Evolutionary conservation across 139 green algal species (phyloP).

Genomic region (Auxenochlorella protothecoides): DNA sequence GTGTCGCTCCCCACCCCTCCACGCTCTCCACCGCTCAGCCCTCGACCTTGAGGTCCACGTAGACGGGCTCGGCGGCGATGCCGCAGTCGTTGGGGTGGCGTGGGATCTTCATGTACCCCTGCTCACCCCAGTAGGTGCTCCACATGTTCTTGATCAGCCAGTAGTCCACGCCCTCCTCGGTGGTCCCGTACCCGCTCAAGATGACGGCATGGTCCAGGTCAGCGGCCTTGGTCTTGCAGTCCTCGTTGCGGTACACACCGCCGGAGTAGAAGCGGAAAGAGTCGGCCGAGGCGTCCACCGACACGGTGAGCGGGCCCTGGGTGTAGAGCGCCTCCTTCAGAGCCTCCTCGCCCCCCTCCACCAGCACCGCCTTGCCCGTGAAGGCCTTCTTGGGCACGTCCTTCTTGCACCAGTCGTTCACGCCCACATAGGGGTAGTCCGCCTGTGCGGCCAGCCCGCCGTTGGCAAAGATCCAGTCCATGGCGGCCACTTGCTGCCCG

Average conservation of each 20-base stretch:
- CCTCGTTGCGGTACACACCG: slow-evolving; percentile 26
- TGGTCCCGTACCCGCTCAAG: slow-evolving; percentile 27
- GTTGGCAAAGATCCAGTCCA: slow-evolving; percentile 27
- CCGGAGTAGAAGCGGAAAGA: slow-evolving; percentile 30
- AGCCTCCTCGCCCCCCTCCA: slow-evolving; percentile 28
- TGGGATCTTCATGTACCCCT: slow-evolving; percentile 39
- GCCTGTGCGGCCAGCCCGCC: slow-evolving; percentile 18
- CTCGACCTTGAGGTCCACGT: slow-evolving; percentile 19
- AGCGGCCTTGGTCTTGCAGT: slow-evolving; percentile 9
- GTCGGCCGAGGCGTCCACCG: slow-evolving; percentile 22
- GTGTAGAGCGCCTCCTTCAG: slow-evolving; percentile 36
- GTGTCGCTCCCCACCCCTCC: too few species aligned
- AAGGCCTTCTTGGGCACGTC: slow-evolving; percentile 11
- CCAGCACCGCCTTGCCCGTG: slow-evolving; percentile 26
- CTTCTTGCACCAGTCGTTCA: slow-evolving; percentile 34
- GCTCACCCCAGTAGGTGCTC: slow-evolving; percentile 26
- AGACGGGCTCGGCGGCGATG: slow-evolving; percentile 37
- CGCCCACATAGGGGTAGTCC: slow-evolving; percentile 41
- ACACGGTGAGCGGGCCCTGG: slow-evolving; percentile 39
- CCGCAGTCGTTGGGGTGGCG: slow-evolving; percentile 32
- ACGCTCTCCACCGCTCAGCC: too few species aligned
- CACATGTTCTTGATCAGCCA: slow-evolving; percentile 53
- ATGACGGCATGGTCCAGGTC: slow-evolving; percentile 51
- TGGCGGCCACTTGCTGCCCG: slow-evolving; percentile 23
- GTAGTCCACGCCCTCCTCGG: slow-evolving; percentile 26